phyloP scores from a whole-genome alignment of 1,139 yeast species.

The Zygotorulaspora mrakii region DNA sequence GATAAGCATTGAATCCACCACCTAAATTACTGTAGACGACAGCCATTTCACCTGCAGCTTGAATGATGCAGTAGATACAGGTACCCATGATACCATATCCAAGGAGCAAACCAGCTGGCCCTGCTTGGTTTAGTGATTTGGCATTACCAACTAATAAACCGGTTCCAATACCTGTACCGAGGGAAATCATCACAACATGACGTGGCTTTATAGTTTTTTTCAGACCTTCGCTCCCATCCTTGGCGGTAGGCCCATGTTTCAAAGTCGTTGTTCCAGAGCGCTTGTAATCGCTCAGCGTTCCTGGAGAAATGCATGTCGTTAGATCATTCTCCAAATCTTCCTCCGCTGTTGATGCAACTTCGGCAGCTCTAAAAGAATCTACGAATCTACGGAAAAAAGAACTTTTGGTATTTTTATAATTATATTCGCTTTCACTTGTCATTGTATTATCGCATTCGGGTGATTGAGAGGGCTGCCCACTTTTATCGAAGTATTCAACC shows the following conservation, averaged over 20 bases:
- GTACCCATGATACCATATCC: constrained; percentile 68
- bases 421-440: background rate
- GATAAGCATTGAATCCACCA: constrained; percentile 74
- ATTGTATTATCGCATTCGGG: constrained; percentile 2
- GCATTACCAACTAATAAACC: constrained; percentile 78
- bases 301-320: constrained; percentile 16
- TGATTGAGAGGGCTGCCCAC: constrained; percentile 10
- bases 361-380: constrained; percentile 33
- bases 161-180: constrained; percentile 84
- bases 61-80: constrained; percentile 70
- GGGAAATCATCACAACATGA: constrained; percentile 66
- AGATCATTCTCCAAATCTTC: constrained; percentile 16
- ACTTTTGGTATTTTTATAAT: background rate
- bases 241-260: constrained; percentile 5
- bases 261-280: constrained; percentile 6
- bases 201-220: constrained; percentile 49
- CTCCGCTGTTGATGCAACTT: constrained; percentile 10
- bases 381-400: constrained; percentile 22
- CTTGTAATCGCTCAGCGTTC: constrained; percentile 11
- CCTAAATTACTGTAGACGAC: constrained; percentile 67
- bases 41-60: constrained; percentile 83
- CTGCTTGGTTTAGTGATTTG: constrained; percentile 60
- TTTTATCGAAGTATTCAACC: constrained; percentile 24
- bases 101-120: constrained; percentile 72
- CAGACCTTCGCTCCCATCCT: constrained; percentile 31